Conservation (phyloP, 2,329 filamentous ascomycete genomes). For the Diaporthe amygdali region DNA sequence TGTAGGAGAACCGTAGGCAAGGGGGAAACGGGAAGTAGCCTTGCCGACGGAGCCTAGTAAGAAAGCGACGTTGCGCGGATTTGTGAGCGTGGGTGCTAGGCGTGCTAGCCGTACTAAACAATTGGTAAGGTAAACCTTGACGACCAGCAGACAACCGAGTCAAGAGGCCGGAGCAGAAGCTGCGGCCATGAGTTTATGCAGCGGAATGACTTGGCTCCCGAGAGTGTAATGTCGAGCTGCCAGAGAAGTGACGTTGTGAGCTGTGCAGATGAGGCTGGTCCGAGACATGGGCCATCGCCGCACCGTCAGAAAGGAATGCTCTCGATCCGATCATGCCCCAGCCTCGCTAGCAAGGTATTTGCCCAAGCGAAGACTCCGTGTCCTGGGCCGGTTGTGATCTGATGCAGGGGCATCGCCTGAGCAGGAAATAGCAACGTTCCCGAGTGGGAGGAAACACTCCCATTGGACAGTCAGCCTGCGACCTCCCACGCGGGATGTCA, state of each 20-base stretch:
- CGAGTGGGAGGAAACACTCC: constrained; percentile 11
- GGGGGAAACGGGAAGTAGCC: constrained; percentile 2
- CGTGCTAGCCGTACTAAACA: background rate
- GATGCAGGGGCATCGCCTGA: background rate
- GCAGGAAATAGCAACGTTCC: background rate
- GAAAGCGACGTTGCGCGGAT: background rate
- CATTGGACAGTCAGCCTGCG: constrained; percentile 3
- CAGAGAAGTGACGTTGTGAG: background rate
- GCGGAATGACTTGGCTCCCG: constrained; percentile 1
- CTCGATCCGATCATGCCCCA: background rate
- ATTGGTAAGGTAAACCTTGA: background rate
- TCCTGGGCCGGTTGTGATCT: background rate
- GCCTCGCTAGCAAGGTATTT: background rate
- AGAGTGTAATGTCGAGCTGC: background rate
- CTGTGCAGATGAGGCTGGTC: background rate
- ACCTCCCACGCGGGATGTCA: constrained; percentile 22
- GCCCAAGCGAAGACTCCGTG: background rate
- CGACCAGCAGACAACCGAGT: background rate
- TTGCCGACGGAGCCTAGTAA: constrained; percentile 3
- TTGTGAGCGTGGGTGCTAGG: background rate
- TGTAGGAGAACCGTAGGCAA: background rate
- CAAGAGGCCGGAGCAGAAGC: background rate
- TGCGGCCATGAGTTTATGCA: constrained; percentile 9
- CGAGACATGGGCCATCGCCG: background rate
- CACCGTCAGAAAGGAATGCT: background rate